Percentiles rank a stretch among this genome's conserved stretches.
Evolutionary conservation across 1,139 yeast genomes (phyloP).

Genomic region (Kurtzmaniella natalensis): DNA sequence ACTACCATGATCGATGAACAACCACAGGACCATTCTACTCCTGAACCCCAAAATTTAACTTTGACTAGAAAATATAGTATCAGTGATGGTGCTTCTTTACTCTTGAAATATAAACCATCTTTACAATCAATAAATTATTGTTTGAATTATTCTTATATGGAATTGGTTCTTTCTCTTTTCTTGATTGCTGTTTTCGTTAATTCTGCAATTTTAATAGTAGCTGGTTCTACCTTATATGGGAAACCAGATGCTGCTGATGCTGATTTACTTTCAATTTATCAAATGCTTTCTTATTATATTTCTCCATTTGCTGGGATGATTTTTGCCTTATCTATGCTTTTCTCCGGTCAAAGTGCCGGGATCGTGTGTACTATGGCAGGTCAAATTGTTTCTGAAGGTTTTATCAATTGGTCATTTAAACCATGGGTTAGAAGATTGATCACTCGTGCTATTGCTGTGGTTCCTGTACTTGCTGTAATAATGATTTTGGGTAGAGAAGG

Average conservation of each 20-base stretch:
- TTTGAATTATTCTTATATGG: slow-evolving; percentile 59
- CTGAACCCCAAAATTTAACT: not conserved
- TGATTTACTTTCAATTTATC: slow-evolving; percentile 69
- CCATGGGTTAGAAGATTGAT: slow-evolving; percentile 68
- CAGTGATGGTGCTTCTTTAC: slow-evolving; percentile 18
- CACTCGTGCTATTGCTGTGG: slow-evolving; percentile 68
- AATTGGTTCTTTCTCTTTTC: slow-evolving; percentile 60
- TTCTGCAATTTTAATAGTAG: slow-evolving; percentile 67
- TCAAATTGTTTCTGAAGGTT: slow-evolving; percentile 78
- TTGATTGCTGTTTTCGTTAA: slow-evolving; percentile 73
- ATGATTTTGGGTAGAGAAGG: slow-evolving; percentile 66
- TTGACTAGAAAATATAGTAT: slow-evolving; percentile 12
- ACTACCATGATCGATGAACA: slow-evolving; percentile 2
- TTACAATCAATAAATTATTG: slow-evolving; percentile 63
- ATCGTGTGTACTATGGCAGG: slow-evolving; percentile 81
- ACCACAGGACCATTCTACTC: no score
- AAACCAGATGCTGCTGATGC: slow-evolving; percentile 64
- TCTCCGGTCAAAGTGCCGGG: slow-evolving; percentile 80
- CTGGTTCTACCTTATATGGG: slow-evolving; percentile 64
- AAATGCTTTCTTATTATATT: slow-evolving; percentile 53
- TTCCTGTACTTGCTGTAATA: slow-evolving; percentile 67
- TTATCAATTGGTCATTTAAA: slow-evolving; percentile 63
- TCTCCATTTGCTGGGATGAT: slow-evolving; percentile 70
- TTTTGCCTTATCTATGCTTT: slow-evolving; percentile 69
- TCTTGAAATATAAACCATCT: slow-evolving; percentile 55